phyloP scores from a whole-genome alignment of 2,329 filamentous ascomycete species.

The Diaporthe aspalathi region DNA sequence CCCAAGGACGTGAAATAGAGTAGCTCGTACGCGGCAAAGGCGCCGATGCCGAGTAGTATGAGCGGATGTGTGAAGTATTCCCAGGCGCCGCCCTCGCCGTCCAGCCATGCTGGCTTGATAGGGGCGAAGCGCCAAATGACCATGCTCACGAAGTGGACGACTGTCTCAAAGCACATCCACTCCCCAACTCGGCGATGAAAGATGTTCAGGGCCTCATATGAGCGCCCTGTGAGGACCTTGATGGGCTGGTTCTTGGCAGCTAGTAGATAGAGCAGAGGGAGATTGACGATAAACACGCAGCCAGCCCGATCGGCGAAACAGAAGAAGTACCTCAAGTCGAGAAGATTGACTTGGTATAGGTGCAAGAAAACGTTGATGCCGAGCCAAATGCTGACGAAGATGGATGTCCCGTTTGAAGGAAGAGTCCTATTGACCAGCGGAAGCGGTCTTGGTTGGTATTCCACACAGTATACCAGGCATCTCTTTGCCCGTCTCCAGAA shows the following conservation, averaged over 20 bases:
- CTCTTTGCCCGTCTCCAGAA: neutral
- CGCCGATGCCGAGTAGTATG: constrained; percentile 64
- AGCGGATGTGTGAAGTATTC: constrained; percentile 64
- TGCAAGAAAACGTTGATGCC: constrained; percentile 69
- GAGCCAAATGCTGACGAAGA: constrained; percentile 63
- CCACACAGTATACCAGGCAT: constrained; percentile 49
- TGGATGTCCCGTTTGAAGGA: constrained; percentile 66
- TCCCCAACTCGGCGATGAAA: constrained; percentile 74
- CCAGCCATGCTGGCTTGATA: constrained; percentile 57
- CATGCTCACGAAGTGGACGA: constrained; percentile 68
- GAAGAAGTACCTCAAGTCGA: constrained; percentile 63
- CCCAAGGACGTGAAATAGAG: constrained; percentile 71
- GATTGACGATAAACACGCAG: constrained; percentile 61
- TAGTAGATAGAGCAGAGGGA: constrained; percentile 69
- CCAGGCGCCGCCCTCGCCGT: constrained; percentile 49
- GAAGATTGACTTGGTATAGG: constrained; percentile 59
- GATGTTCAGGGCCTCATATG: constrained; percentile 75
- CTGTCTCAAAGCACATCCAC: constrained; percentile 68
- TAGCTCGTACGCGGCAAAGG: constrained; percentile 69
- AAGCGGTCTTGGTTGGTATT: constrained; percentile 68
- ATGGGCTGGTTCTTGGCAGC: constrained; percentile 76
- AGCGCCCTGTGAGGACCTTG: constrained; percentile 69
- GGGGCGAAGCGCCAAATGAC: constrained; percentile 65
- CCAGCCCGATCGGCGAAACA: constrained; percentile 69
- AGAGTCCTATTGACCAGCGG: constrained; percentile 67